Evolutionary conservation across 2,329 filamentous ascomycete species (phyloP), one percentile per base, ranked within the genome.

Genomic region (Didymellaceae sp.): DNA sequence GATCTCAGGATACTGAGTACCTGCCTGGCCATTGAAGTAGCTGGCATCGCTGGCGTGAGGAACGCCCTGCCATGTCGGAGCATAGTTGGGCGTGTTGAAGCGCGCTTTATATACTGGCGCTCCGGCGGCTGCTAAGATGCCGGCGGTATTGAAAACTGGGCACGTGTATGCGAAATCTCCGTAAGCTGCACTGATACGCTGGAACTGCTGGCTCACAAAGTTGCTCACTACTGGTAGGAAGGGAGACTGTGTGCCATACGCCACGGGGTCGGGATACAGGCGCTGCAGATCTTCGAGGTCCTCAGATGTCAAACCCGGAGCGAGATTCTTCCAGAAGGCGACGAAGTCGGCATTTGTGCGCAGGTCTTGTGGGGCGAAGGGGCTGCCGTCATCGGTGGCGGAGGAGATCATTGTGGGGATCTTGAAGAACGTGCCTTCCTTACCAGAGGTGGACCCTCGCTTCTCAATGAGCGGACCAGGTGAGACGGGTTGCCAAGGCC

Each of bases 401-500:
- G 72, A 67, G n/a, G 68, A 61, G n/a, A 70, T 70, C 10, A 72
- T 52, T 7, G 62, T 58, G 5, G 70, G 70, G 11, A 71, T 49
- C 25, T 66, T 63, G 61, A 63, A 72, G 44, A 73, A 72, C 1
- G 68, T 70, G n/a, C 62, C 63, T 8, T 73, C 66, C 18, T 61
- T 45, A 25, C 68, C 68, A 17, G 68, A 71, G 2, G 52, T 52
- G 0, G 78, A 80, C 14, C 78, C 78, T 5, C 74, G 69, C 45
- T 78, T 79, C 56, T 80, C 78, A 3, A 80, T 66, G 0, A 80
- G 48, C 0, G 75, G 75, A 0, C 77, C 78, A 0, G 77, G 76
- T 0, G 77, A 75, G 0, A 75, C 74, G 1, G 78, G 78, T 41
- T 80, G 78, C 62, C 77, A 81, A 0, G 78, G 78, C 78, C 78